A percentile compares a stretch with the other conserved stretches of the same genome.
Conservation (phyloP, 352 stramenopile genomes). For the Blastocystis sp. region DNA sequence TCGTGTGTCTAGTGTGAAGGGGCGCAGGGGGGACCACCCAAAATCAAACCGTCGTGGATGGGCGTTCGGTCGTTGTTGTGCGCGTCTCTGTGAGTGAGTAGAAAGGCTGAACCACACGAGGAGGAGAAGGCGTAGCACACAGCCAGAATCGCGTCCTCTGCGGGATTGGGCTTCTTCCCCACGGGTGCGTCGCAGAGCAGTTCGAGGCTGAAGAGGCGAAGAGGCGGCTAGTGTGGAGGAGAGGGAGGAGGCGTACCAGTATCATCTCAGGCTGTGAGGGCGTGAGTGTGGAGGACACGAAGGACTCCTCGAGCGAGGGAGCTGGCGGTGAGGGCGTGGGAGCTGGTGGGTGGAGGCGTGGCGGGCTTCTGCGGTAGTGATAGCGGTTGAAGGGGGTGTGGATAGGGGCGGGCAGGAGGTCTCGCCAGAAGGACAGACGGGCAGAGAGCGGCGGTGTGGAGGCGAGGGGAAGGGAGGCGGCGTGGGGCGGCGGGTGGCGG, state of each 20-base stretch:
- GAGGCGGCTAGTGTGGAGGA: background rate
- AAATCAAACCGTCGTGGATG: conserved; percentile 54
- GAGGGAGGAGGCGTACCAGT: background rate
- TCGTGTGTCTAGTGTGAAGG: background rate
- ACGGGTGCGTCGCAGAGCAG: background rate
- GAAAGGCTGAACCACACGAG: background rate
- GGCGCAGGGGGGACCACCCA: background rate
- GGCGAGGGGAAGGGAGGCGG: background rate
- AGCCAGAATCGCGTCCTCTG: conserved; percentile 27
- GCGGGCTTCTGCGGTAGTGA: background rate
- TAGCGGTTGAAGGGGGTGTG: background rate
- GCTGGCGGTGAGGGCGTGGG: background rate
- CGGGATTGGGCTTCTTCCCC: conserved; percentile 40
- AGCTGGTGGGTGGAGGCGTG: background rate
- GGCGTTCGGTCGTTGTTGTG: conserved; percentile 61
- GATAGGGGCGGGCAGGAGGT: background rate
- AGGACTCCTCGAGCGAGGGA: background rate
- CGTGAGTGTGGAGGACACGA: background rate
- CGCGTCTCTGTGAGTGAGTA: background rate
- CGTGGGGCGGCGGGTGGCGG: background rate
- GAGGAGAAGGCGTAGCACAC: conserved; percentile 38
- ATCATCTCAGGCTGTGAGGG: background rate
- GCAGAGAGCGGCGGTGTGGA: background rate
- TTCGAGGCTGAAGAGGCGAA: conserved; percentile 46
- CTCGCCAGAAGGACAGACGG: conserved; percentile 6